phyloP scores from a whole-genome alignment of 257 asterid species.

The Scutellaria baicalensis region DNA sequence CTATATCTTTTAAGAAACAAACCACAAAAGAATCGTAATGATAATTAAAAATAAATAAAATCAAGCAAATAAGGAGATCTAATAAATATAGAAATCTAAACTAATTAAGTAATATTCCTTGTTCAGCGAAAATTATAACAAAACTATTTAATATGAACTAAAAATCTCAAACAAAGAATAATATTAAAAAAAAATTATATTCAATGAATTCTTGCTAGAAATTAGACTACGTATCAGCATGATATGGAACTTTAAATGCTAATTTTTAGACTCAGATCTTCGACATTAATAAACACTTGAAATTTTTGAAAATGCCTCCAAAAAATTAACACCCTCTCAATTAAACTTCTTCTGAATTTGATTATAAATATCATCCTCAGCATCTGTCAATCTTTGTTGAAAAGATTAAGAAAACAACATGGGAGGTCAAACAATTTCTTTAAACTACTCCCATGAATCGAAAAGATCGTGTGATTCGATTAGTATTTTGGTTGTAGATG shows the following conservation, averaged over 20 bases:
- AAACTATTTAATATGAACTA: background rate
- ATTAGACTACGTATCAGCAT: background rate
- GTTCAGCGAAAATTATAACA: background rate
- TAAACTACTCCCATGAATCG: background rate
- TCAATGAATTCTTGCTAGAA: background rate
- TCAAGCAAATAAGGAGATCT: background rate
- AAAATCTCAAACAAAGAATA: background rate
- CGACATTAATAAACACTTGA: background rate
- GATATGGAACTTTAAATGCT: conserved; percentile 12
- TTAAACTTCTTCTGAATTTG: background rate
- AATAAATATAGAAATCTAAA: background rate
- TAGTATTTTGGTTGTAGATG: conserved; percentile 51
- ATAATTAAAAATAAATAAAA: background rate
- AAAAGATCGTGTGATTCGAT: background rate
- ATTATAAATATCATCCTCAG: conserved; percentile 3
- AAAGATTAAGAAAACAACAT: background rate
- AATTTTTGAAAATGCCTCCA: background rate
- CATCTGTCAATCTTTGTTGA: conserved; percentile 10
- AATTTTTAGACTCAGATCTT: conserved; percentile 1
- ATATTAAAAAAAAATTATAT: background rate
- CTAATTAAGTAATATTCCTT: background rate
- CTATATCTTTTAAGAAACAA: background rate
- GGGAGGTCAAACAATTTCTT: conserved; percentile 12
- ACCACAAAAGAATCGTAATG: background rate
- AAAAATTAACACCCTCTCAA: background rate